phyloP scores from a whole-genome alignment of 768 basidiomycete genomes.

The Boletus speciosus region DNA sequence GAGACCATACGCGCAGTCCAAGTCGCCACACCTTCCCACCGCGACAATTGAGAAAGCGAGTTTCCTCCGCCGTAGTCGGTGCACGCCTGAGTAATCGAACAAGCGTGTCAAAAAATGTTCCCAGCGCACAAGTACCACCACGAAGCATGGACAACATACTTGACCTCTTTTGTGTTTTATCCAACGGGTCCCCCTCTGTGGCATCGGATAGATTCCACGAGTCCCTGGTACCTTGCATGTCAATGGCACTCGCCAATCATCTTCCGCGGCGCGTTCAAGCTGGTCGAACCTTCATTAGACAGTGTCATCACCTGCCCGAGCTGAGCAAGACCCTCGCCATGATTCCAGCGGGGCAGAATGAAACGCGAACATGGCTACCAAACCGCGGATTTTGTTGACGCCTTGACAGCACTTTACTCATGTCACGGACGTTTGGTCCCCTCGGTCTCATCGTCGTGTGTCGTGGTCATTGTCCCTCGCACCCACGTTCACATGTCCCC shows the following conservation, averaged over 20 bases:
- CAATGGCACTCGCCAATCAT: background rate
- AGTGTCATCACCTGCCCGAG: background rate
- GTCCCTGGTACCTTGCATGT: background rate
- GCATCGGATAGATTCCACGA: background rate
- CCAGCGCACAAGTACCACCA: background rate
- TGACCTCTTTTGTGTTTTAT: background rate
- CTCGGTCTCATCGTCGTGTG: background rate
- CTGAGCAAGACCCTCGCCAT: background rate
- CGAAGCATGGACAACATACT: background rate
- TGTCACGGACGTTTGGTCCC: background rate
- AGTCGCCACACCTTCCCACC: background rate
- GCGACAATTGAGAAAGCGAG: background rate
- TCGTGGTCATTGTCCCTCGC: background rate
- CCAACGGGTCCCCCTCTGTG: background rate
- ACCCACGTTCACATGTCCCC: background rate
- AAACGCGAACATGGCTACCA: conserved; percentile 11
- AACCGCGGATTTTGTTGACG: background rate
- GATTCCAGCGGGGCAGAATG: background rate
- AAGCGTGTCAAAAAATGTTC: background rate
- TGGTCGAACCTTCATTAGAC: background rate
- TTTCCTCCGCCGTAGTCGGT: too few relatives aligned
- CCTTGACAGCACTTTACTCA: background rate
- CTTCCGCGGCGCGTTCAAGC: background rate
- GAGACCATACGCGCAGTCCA: background rate
- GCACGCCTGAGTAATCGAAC: background rate